These are phyloP conservation scores for Aspergillus calidoustus DNA, from an alignment of 2,329 filamentous ascomycete genomes.

Conservation along the genomic window DNA sequence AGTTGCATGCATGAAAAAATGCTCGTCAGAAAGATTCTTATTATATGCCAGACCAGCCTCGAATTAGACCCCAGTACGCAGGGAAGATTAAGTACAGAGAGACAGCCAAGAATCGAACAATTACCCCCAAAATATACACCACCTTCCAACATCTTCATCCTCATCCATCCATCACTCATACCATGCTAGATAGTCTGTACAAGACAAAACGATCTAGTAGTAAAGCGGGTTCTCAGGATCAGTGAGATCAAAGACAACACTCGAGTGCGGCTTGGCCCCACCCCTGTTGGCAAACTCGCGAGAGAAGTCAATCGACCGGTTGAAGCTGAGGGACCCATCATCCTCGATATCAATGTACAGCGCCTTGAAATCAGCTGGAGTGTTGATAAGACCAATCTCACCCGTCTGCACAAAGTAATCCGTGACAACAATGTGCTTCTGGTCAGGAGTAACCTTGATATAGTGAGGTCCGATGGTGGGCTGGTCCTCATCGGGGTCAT, in stretches of 20 bases:
- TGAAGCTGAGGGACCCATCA: slow-evolving; percentile 62
- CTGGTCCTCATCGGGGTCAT: slow-evolving; percentile 63
- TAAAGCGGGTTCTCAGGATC: slow-evolving; percentile 56
- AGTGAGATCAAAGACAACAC: slow-evolving; percentile 60
- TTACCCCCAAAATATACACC: neutral
- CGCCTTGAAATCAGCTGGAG: slow-evolving; percentile 65
- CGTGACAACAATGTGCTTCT: slow-evolving; percentile 67
- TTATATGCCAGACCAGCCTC: neutral
- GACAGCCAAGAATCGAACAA: neutral
- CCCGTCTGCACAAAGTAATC: slow-evolving; percentile 69
- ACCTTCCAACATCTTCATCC: too few relatives aligned
- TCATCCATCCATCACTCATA: neutral
- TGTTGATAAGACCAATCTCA: slow-evolving; percentile 65
- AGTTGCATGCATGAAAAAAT: neutral
- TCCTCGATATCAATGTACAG: slow-evolving; percentile 64
- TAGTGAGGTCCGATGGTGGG: slow-evolving; percentile 67
- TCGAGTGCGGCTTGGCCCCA: slow-evolving; percentile 62
- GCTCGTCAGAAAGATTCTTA: neutral
- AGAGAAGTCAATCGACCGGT: slow-evolving; percentile 63
- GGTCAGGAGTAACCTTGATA: slow-evolving; percentile 66
- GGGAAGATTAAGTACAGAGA: slow-evolving; percentile 2
- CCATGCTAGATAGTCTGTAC: neutral
- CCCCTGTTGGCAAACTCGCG: slow-evolving; percentile 59
- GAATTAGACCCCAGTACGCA: neutral
- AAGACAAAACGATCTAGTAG: slow-evolving; percentile 24